phyloP scores from a whole-genome alignment of 177 flowering plant species.

The Vitis hybrid region DNA sequence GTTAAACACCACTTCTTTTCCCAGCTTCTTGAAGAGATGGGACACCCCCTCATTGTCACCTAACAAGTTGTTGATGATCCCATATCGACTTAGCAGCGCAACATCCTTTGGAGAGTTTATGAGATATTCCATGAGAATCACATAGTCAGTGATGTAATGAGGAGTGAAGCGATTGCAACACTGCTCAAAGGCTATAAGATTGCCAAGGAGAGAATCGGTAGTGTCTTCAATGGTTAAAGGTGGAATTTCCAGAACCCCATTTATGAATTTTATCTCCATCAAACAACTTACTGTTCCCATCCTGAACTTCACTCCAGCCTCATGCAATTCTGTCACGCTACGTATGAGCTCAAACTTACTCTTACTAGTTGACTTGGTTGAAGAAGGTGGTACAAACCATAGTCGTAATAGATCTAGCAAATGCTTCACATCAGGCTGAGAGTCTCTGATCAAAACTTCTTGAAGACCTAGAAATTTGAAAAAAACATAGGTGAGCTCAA shows the following conservation, averaged over 20 bases:
- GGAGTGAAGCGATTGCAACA: neutral
- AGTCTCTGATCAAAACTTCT: too few species aligned
- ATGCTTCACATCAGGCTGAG: conserved; percentile 9
- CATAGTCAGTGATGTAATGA: conserved; percentile 6
- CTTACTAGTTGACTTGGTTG: neutral
- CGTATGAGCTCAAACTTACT: neutral
- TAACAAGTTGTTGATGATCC: conserved; percentile 9
- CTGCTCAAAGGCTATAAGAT: conserved; percentile 12
- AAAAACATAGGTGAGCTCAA: conserved; percentile 2
- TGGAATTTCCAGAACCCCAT: conserved; percentile 17
- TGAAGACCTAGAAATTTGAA: conserved; percentile 4
- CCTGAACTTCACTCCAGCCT: conserved; percentile 19
- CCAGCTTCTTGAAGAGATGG: conserved; percentile 6
- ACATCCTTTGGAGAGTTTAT: conserved; percentile 16
- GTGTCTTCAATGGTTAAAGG: neutral
- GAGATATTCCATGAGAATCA: conserved; percentile 13
- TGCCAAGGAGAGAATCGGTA: conserved; percentile 8
- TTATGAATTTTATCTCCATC: conserved; percentile 7
- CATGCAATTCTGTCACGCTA: conserved; percentile 12
- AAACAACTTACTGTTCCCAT: neutral
- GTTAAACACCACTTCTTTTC: neutral
- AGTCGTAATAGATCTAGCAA: conserved; percentile 14
- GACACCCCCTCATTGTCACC: conserved; percentile 10
- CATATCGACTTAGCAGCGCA: neutral
- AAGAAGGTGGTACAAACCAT: conserved; percentile 1